Evolutionary conservation across 108 stramenopile species (phyloP), one percentile per base, ranked within the genome.

Genomic region (Epithemia pelagica): DNA sequence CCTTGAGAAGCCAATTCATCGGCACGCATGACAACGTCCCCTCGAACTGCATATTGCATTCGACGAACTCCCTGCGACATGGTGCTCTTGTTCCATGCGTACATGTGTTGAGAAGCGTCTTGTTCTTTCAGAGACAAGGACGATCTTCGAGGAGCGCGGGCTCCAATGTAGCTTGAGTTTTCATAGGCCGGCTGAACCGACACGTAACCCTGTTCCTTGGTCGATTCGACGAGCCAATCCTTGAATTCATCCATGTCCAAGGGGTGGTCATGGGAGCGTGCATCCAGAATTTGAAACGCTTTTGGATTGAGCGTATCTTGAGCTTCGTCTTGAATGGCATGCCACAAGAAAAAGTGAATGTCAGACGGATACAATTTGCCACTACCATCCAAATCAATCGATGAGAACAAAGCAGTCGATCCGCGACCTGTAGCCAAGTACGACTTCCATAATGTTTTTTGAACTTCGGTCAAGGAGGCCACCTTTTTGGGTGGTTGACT

Each of bases 1-100:
- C 79, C 54, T 59, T 79, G 70, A 1, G 69, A 51, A n/a, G 76
- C 53, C 57, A 88, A 76, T 62, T 78, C 70, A 53, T 91, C 90
- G 26, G 90, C 90, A 22, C 67, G 72, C 64, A 86, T 82, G 2
- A 84, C 87, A 24, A 91, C 74, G 61, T 77, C 78, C 3, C 90
- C 90, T 15, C 89, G 82, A 59, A 91, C 90, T 30, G 90, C 90
- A 64, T 91, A 88, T 76, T 86, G 74, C 82, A 83, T 83, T 54
- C 58, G 18, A 10, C 65, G 65, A 19, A 66, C 22, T 2, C 46
- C 28, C 64, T 77, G 76, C 26, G 37, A 59, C 76, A 77, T 77
- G 19, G 76, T 73, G 31, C 15, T 30, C 46, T 73, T 61, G 26
- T 77, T 77, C 72, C 67, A 69, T n/a, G 72, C 61, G 62, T 69